Conservation (phyloP, 129 eudicot species). For the Centaurea solstitialis region DNA sequence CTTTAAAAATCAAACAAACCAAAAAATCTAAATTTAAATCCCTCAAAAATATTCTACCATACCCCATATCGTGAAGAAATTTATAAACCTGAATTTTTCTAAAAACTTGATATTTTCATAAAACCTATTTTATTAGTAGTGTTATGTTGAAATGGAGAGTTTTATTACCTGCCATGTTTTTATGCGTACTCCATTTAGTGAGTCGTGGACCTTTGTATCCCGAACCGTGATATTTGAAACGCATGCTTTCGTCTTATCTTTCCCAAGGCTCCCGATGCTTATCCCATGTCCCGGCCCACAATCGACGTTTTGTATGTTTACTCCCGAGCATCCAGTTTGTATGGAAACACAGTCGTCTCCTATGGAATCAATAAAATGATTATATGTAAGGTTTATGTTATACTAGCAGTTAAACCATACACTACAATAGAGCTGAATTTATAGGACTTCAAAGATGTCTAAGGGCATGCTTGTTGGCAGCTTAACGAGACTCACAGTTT, state of each 20-base stretch:
- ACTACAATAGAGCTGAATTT: no score
- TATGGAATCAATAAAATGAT: slow-evolving; percentile 6
- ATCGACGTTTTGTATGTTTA: slow-evolving; percentile 51
- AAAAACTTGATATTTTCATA: no score
- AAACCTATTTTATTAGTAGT: no score
- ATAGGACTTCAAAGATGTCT: not conserved
- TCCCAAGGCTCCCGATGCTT: slow-evolving; percentile 79
- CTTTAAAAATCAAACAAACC: no score
- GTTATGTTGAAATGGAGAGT: not conserved
- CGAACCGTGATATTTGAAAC: slow-evolving; percentile 70
- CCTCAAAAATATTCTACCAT: no score
- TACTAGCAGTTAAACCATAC: not conserved
- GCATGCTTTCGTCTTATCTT: slow-evolving; percentile 56
- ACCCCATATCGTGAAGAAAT: no score
- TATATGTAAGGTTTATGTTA: not conserved
- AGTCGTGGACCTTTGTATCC: slow-evolving; percentile 41
- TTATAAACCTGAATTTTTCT: no score
- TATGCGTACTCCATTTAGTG: slow-evolving; percentile 68
- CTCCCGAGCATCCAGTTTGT: slow-evolving; percentile 64
- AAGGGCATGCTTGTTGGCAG: no score
- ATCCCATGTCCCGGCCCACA: slow-evolving; percentile 86
- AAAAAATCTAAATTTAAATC: no score
- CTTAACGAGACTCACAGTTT: no score
- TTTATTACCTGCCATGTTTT: slow-evolving; percentile 79
- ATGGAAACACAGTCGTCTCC: slow-evolving; percentile 87